Conservation (phyloP, 768 basidiomycete species). For the Tricholoma saponaceum region DNA sequence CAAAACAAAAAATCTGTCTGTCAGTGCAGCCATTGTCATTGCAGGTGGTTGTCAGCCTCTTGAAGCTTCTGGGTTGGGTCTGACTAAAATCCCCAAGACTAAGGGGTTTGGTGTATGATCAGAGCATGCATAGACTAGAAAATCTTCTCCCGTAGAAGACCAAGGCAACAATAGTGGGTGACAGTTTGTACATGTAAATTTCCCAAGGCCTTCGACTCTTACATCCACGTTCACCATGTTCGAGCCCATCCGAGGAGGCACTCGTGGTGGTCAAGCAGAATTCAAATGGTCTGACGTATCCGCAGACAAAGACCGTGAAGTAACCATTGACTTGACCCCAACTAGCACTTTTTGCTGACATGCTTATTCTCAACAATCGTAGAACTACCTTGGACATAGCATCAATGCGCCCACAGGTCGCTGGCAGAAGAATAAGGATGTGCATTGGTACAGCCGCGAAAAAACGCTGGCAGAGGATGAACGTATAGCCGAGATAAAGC, state of each 20-base stretch:
- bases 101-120: too few relatives aligned
- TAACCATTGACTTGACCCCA: conserved; percentile 21
- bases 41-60: too few relatives aligned
- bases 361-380: conserved; percentile 7
- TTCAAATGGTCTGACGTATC: conserved; percentile 92
- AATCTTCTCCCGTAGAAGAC: too few relatives aligned
- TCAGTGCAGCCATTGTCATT: too few relatives aligned
- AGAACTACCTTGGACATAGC: conserved; percentile 95
- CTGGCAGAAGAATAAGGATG: conserved; percentile 97
- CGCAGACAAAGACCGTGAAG: conserved; percentile 92
- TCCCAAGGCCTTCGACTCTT: not conserved
- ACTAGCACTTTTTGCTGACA: not conserved
- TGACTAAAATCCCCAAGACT: too few relatives aligned
- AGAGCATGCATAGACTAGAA: too few relatives aligned
- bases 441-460: conserved; percentile 93
- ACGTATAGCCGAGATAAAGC: conserved; percentile 68
- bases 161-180: too few relatives aligned
- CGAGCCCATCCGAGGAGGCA: conserved; percentile 85
- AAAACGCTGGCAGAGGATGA: conserved; percentile 35
- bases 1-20: too few relatives aligned
- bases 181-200: not conserved
- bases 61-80: too few relatives aligned
- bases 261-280: conserved; percentile 85
- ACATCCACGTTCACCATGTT: conserved; percentile 48
- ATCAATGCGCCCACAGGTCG: conserved; percentile 93